Percentiles rank a stretch among this genome's conserved stretches.
Evolutionary conservation across 495 filamentous ascomycete species (phyloP).

Genomic region (Oleoguttula mirabilis): DNA sequence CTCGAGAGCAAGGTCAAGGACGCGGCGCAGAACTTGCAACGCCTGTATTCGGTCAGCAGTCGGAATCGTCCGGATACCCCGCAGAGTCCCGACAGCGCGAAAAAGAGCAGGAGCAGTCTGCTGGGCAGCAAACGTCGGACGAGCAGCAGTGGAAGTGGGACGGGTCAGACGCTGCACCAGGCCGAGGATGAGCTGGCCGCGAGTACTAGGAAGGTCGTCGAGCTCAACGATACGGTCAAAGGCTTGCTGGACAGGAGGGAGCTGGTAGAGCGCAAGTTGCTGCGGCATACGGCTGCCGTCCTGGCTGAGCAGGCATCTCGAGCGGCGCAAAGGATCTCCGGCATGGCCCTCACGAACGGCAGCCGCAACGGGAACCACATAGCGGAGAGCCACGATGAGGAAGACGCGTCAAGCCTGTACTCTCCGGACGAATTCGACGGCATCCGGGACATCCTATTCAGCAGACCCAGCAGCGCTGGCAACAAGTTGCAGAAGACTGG

Average conservation of each 20-base stretch:
- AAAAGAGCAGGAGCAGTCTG: slow-evolving; percentile 27
- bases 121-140: slow-evolving; percentile 19
- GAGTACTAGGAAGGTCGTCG: slow-evolving; percentile 72
- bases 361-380: neutral
- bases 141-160: slow-evolving; percentile 38
- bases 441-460: slow-evolving; percentile 31
- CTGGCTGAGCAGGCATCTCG: slow-evolving; percentile 18
- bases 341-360: slow-evolving; percentile 6
- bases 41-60: slow-evolving; percentile 48
- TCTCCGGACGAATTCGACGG: slow-evolving; percentile 54
- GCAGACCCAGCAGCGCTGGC: slow-evolving; percentile 10
- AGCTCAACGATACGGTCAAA: slow-evolving; percentile 69
- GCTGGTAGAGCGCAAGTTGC: slow-evolving; percentile 54
- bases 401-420: slow-evolving; percentile 75
- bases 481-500: slow-evolving; percentile 11
- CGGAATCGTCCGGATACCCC: slow-evolving; percentile 29
- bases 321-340: neutral
- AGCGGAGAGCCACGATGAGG: slow-evolving; percentile 33
- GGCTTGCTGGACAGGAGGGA: slow-evolving; percentile 59
- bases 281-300: slow-evolving; percentile 88
- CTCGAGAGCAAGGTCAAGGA: slow-evolving; percentile 89
- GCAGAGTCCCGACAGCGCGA: slow-evolving; percentile 19
- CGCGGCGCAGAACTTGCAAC: slow-evolving; percentile 72
- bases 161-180: slow-evolving; percentile 38
- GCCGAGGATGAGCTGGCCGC: slow-evolving; percentile 62